A percentile compares a stretch with the other conserved stretches of the same genome.
phyloP scores from a whole-genome alignment of 2,329 filamentous ascomycete genomes.

The Penicillium sp. region DNA sequence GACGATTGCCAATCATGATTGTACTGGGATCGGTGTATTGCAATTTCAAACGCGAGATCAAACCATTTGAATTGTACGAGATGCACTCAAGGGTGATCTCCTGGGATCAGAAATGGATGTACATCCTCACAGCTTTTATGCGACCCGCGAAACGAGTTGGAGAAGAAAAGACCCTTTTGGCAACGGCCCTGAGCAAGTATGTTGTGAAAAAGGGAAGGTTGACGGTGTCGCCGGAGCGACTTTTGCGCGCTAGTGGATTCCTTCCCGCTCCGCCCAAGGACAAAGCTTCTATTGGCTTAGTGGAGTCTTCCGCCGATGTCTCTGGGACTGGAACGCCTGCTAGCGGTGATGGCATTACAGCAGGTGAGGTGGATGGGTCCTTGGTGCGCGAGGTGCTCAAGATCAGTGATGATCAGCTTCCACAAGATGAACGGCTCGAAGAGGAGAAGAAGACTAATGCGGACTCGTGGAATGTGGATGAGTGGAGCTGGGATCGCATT shows the following conservation, averaged over 20 bases:
- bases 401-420: conserved; percentile 27
- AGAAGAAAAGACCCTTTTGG: conserved; percentile 60
- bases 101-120: conserved; percentile 81
- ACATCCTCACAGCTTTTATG: conserved; percentile 68
- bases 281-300: conserved; percentile 13
- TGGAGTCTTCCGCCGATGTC: conserved; percentile 20
- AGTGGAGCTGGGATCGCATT: conserved; percentile 57
- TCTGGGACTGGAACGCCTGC: conserved; percentile 31
- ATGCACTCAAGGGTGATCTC: conserved; percentile 64
- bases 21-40: conserved; percentile 68
- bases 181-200: conserved; percentile 70
- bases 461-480: conserved; percentile 33
- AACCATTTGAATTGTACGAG: conserved; percentile 63
- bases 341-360: conserved; percentile 31
- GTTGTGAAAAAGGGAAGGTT: conserved; percentile 75
- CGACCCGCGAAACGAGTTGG: conserved; percentile 44
- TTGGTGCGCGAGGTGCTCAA: conserved; percentile 35
- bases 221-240: conserved; percentile 74
- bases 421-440: conserved; percentile 26
- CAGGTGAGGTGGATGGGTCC: conserved; percentile 32
- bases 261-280: conserved; percentile 62
- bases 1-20: conserved; percentile 51
- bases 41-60: conserved; percentile 68
- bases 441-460: conserved; percentile 30
- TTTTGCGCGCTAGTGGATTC: conserved; percentile 65